These are phyloP conservation scores for Orbilia oligospora DNA, from an alignment of 2,329 filamentous ascomycete genomes.

Conservation along the genomic window DNA sequence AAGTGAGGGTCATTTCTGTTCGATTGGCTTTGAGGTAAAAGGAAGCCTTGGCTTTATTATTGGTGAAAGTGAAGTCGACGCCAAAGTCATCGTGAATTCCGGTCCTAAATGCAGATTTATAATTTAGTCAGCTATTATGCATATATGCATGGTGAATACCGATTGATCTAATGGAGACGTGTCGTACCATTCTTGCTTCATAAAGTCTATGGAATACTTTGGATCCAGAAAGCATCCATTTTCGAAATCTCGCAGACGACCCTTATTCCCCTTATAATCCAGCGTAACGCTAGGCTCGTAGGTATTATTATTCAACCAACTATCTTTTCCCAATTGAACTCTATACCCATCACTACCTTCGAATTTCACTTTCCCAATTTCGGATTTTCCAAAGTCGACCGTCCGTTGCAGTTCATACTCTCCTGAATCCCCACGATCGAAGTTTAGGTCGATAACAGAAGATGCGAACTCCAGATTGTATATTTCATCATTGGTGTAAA, in stretches of 20 bases:
- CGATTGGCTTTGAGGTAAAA: constrained; percentile 31
- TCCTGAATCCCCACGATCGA: constrained; percentile 12
- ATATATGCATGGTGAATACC: no score
- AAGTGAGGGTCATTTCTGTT: constrained; percentile 29
- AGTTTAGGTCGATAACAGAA: constrained; percentile 18
- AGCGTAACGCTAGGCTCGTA: constrained; percentile 4
- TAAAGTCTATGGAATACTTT: no score
- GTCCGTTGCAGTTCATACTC: constrained; percentile 26
- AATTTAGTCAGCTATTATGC: no score
- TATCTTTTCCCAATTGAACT: constrained; percentile 15
- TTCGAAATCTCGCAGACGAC: no score
- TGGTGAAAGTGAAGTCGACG: constrained; percentile 24
- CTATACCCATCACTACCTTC: constrained; percentile 16
- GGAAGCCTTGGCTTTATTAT: constrained; percentile 13
- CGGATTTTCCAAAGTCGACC: background rate
- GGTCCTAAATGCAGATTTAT: background rate
- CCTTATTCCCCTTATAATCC: constrained; percentile 5
- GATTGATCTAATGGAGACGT: no score
- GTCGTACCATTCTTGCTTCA: no score
- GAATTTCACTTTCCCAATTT: background rate
- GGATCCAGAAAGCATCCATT: no score
- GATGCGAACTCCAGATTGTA: constrained; percentile 29
- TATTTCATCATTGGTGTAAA: constrained; percentile 26
- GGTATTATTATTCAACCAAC: constrained; percentile 35
- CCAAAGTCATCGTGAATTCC: constrained; percentile 29